phyloP scores from a whole-genome alignment of 176 grass and related monocot species.

The Cenchrus fungigraminus region DNA sequence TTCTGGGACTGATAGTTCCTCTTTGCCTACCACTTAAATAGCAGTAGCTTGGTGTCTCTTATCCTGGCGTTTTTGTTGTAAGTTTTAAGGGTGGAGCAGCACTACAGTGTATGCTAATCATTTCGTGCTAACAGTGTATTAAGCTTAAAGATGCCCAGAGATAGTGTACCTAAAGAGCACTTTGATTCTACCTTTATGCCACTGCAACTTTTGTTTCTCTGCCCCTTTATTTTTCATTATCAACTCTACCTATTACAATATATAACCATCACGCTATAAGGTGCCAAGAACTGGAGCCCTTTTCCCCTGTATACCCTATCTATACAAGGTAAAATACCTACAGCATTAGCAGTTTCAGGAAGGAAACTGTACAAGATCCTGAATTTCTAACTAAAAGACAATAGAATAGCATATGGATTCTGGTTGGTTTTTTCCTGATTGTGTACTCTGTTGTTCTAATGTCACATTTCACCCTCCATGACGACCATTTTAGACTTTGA shows the following conservation, averaged over 20 bases:
- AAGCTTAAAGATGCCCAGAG: constrained; percentile 1
- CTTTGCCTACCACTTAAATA: constrained; percentile 32
- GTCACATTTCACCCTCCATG: constrained; percentile 29
- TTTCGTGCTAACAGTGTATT: neutral
- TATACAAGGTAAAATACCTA: constrained; percentile 12
- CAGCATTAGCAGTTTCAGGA: neutral
- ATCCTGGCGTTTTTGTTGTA: neutral
- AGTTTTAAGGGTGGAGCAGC: constrained; percentile 25
- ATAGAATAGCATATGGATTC: neutral
- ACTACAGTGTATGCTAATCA: neutral
- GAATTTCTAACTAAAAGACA: neutral
- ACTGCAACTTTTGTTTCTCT: constrained; percentile 14
- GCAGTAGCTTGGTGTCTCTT: neutral
- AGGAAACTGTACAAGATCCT: neutral
- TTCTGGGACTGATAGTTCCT: constrained; percentile 16
- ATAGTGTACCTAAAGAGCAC: constrained; percentile 44
- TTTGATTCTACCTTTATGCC: constrained; percentile 1
- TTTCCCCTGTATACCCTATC: neutral
- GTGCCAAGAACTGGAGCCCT: constrained; percentile 15
- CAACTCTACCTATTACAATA: constrained; percentile 12
- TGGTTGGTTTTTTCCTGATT: neutral
- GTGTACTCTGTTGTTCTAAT: constrained; percentile 26
- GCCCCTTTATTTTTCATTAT: constrained; percentile 26
- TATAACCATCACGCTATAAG: constrained; percentile 39
- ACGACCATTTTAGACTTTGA: constrained; percentile 20